Base-by-base conservation (phyloP, 176 grass and related monocot species). In the Bromus sterilis region DNA sequence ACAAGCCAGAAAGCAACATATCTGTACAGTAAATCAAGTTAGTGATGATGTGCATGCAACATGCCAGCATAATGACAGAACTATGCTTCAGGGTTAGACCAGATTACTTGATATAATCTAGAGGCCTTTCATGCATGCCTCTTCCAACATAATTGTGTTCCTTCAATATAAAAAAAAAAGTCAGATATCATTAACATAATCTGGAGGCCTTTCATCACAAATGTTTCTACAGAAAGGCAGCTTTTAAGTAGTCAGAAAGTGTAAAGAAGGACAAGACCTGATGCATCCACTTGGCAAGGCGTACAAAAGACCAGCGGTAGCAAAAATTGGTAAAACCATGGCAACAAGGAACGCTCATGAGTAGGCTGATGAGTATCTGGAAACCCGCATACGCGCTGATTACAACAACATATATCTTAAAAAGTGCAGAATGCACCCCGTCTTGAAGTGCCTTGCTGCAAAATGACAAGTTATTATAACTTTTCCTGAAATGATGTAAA, bases 141-240 rank as follows among this genome's bases (percentile, higher is more conserved):
- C 89, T 89, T 72, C 94, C 94, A 83, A 97, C 91, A 87, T 87
- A 97, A 76, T 94, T 87, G 39, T 97, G 80, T 76, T 97, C 94
- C 94, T 97, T 82, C 77, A 89, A 57, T 25, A 53, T 53, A 7
- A 83, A 88, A 30, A 49, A 42, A 90, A 84, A 40, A n/a, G 34
- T 74, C 71, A 81, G 78, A 80, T 70, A 70, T 77, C 13, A 9
- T 66, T 72, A 25, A n/a, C 65, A 79, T 53, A 53, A 53, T 53
- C 18, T 53, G 58, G 75, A 89, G 18, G 65, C 53, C 36, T 44
- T 12, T 25, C 49, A 78, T 16, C 31, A 86, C 37, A 80, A 75
- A 78, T 2, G 71, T 32, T 51, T 78, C 30, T 37, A 86, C 48
- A 79, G 53, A 72, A 76, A 84, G 24, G 57, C 16, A 60, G 73